These are phyloP conservation scores for Polygonum aviculare DNA, from an alignment of 148 eudicot species.

Conservation along the genomic window DNA sequence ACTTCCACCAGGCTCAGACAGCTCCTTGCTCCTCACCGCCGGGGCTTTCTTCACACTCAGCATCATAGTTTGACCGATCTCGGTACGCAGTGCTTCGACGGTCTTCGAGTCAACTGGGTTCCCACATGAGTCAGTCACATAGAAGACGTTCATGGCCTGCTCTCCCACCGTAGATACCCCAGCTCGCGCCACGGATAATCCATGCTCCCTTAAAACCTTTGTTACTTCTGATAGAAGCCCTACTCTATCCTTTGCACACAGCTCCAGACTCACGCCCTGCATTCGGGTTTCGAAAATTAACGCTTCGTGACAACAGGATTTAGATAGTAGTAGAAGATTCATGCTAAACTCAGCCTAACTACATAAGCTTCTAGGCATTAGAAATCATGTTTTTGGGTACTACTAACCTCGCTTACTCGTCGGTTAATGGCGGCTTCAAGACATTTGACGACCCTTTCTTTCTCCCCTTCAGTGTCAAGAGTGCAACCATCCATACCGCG, in stretches of 20 bases:
- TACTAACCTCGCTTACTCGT: constrained; percentile 59
- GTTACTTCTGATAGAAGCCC: constrained; percentile 59
- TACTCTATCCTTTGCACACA: constrained; percentile 57
- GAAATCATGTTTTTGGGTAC: not conserved
- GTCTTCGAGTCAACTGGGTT: constrained; percentile 53
- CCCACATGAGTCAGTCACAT: constrained; percentile 65
- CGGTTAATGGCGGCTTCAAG: constrained; percentile 80
- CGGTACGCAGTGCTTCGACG: constrained; percentile 49
- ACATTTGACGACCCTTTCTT: constrained; percentile 61
- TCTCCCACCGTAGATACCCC: constrained; percentile 62
- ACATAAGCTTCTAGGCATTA: no score
- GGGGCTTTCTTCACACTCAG: constrained; percentile 69
- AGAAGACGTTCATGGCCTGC: constrained; percentile 54
- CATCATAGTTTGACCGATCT: constrained; percentile 61
- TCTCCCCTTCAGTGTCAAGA: constrained; percentile 54
- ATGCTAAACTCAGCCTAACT: no score
- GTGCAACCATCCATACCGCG: constrained; percentile 65
- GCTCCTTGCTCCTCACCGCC: constrained; percentile 10
- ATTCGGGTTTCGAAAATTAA: not conserved
- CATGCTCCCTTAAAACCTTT: constrained; percentile 54
- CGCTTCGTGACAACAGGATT: not conserved
- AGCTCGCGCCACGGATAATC: constrained; percentile 61
- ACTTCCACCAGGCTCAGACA: constrained; percentile 24
- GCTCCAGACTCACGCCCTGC: constrained; percentile 56
- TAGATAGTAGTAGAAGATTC: no score